A percentile compares a stretch with the other conserved stretches of the same genome.
Conservation (phyloP, 208 protist genomes). For the Leishmania tropica region DNA sequence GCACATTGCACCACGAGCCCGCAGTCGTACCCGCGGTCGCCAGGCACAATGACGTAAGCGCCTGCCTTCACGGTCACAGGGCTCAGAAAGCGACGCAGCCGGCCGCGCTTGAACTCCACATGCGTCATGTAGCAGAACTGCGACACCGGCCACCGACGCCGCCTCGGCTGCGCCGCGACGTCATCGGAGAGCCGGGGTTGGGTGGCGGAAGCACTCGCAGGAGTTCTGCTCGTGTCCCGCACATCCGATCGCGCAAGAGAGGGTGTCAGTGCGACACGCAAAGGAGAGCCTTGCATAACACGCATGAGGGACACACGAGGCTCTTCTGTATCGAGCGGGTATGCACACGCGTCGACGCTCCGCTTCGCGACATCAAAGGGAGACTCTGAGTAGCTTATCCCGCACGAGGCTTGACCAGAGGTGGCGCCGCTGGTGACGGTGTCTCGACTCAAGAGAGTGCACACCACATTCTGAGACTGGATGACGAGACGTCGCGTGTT, state of each 20-base stretch:
- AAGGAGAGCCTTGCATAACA: background rate
- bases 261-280: background rate
- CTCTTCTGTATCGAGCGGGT: background rate
- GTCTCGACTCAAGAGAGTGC: background rate
- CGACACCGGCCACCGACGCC: slow-evolving; percentile 30
- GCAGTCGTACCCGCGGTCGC: slow-evolving; percentile 81
- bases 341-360: background rate
- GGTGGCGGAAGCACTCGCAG: background rate
- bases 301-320: background rate
- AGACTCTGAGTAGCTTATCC: slow-evolving; percentile 11
- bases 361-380: slow-evolving; percentile 2
- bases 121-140: slow-evolving; percentile 57
- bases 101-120: slow-evolving; percentile 87
- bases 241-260: background rate
- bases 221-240: background rate
- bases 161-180: background rate
- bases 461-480: slow-evolving; percentile 4
- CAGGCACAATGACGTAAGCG: slow-evolving; percentile 81
- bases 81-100: slow-evolving; percentile 50
- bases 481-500: slow-evolving; percentile 12
- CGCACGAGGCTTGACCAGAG: slow-evolving; percentile 9
- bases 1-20: slow-evolving; percentile 74
- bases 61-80: slow-evolving; percentile 31
- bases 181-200: background rate
- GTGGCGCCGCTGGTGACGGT: background rate